Conservation (phyloP, 2,329 filamentous ascomycete species). For the Aspergillus niger region DNA sequence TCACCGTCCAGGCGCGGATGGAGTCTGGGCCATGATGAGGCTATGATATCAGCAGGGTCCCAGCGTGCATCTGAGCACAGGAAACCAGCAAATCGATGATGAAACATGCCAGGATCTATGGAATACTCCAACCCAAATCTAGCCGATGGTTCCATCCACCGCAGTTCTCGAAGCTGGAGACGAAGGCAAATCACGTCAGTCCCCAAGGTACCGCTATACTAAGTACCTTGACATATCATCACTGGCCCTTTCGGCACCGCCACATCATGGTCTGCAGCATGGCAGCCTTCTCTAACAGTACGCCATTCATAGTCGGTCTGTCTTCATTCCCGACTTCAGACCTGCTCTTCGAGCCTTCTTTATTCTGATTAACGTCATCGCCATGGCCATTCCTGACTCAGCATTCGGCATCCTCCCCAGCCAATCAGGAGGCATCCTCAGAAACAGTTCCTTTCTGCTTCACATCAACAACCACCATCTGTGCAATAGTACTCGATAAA, state of each 20-base stretch:
- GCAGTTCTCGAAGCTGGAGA: background rate
- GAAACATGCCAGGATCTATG: background rate
- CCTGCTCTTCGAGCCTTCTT: background rate
- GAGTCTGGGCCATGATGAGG: conserved; percentile 10
- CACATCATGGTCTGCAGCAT: background rate
- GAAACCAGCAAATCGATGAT: background rate
- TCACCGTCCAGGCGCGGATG: conserved; percentile 4
- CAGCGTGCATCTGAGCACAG: background rate
- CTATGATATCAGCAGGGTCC: conserved; percentile 16
- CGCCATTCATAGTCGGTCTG: background rate
- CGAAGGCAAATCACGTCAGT: background rate
- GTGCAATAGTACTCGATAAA: too few species aligned
- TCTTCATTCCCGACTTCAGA: background rate
- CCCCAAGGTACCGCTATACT: background rate
- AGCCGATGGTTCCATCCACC: background rate
- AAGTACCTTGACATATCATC: background rate
- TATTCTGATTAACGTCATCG: background rate
- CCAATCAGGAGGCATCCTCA: background rate
- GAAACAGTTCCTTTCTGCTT: background rate
- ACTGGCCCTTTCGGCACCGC: background rate
- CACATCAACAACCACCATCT: too few species aligned
- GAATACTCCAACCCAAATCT: background rate
- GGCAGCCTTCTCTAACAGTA: background rate
- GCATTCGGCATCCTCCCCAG: background rate
- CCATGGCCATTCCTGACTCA: background rate